These are phyloP conservation scores for Penstemon barbatus DNA, from an alignment of 257 asterid genomes.

Conservation along the genomic window DNA sequence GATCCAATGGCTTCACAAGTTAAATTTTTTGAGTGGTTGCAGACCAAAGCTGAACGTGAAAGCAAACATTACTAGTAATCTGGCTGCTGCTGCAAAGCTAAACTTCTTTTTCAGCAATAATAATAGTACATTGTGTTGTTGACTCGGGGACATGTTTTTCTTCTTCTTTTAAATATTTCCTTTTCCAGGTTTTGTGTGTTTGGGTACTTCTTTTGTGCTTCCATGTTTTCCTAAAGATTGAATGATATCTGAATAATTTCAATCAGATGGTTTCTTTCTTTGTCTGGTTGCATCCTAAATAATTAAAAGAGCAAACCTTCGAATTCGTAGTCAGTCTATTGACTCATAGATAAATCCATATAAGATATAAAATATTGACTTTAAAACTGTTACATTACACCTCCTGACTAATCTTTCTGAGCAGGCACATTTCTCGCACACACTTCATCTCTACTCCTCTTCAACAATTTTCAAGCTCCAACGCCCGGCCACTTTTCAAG, in stretches of 20 bases:
- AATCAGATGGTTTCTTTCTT: not conserved
- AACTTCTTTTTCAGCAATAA: slow-evolving; percentile 21
- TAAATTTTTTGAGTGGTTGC: slow-evolving; percentile 89
- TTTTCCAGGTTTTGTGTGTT: not conserved
- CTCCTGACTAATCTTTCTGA: too few species aligned
- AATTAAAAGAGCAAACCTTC: not conserved
- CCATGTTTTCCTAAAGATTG: not conserved
- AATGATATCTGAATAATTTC: not conserved
- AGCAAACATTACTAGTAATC: slow-evolving; percentile 12
- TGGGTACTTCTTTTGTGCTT: not conserved
- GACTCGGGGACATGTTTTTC: not conserved
- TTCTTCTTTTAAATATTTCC: not conserved
- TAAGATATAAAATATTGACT: too few species aligned
- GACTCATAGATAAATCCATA: not conserved
- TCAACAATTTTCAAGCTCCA: too few species aligned
- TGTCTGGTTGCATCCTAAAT: not conserved
- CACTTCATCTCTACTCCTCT: too few species aligned
- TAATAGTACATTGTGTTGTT: slow-evolving; percentile 13
- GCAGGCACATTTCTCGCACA: too few species aligned
- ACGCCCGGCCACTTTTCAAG: too few species aligned
- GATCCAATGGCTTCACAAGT: slow-evolving; percentile 79
- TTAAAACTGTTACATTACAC: not conserved
- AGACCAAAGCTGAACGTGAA: slow-evolving; percentile 49
- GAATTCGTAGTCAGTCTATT: not conserved
- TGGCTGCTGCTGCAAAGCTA: slow-evolving; percentile 7